Base-by-base conservation (phyloP, 2,329 filamentous ascomycete species). In the Chaetomium strumarium region DNA sequence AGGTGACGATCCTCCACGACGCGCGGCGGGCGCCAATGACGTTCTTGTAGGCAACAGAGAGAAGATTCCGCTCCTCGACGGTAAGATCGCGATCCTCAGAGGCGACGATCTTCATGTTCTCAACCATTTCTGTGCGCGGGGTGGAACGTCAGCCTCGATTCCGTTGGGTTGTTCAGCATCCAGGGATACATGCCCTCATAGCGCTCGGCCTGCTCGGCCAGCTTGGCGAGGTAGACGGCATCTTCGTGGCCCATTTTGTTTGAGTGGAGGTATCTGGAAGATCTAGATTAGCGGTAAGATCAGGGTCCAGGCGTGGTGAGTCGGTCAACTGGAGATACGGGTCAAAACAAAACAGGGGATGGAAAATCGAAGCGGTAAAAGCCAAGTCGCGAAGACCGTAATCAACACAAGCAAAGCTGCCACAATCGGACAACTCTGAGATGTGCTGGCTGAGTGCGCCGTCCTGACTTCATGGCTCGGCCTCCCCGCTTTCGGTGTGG, bases 171-270 rank as follows among this genome's bases (percentile, higher is more conserved):
- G 16, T 20, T 41, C 34, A 46, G 30, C 30, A 49, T 51, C 40
- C 38, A 33, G 40, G 37, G 49, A 51, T 59, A 75, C 81, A 69
- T 79, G 97, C 93, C 93, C 82, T 99, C 93, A 78, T 99, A 99
- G 74, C 93, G 92, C 86, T 99, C 93, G 76, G 93, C 93, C 85
- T 99, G 93, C 86, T 99, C 93, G 73, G 93, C 93, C 75, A 99
- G 88, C 90, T 97, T 97, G 78, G 93, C 93, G 74, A 97, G 87
- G 77, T 97, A 97, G 71, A 99, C 93, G 69, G 91, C 92, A 80
- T 97, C 91, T 84, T 97, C 92, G 83, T 96, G 90, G 84, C 88
- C 90, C 92, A 97, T 97, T 80, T 80, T 91, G 46, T 29, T 29
- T 49, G 37, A 14, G 10, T 47, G 37, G 24, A 17, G 46, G 33